Evolutionary conservation across 805 yeast species (phyloP).

Genomic region (Zygoascus biomembranicola): DNA sequence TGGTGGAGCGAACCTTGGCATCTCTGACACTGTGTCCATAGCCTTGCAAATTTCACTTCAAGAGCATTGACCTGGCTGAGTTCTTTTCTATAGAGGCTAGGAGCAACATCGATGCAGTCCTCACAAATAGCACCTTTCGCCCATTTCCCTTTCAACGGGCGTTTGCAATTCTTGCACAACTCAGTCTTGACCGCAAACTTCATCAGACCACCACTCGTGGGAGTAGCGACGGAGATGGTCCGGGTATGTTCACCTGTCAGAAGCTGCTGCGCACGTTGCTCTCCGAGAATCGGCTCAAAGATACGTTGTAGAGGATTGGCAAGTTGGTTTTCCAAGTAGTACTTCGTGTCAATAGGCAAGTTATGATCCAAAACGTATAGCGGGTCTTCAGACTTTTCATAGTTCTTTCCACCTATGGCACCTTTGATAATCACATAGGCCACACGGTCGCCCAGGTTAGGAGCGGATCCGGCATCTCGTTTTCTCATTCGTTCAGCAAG

Average conservation of each 20-base stretch:
- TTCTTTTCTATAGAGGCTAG: slow-evolving; percentile 73
- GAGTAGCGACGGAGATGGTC: slow-evolving; percentile 57
- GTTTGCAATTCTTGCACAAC: slow-evolving; percentile 79
- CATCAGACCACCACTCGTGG: slow-evolving; percentile 82
- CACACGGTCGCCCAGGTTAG: slow-evolving; percentile 94
- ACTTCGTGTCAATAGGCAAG: slow-evolving; percentile 87
- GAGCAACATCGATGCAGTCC: slow-evolving; percentile 65
- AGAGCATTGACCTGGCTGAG: slow-evolving; percentile 69
- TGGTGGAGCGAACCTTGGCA: slow-evolving; percentile 96
- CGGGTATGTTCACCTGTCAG: slow-evolving; percentile 79
- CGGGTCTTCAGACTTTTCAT: slow-evolving; percentile 97
- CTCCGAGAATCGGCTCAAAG: slow-evolving; percentile 92
- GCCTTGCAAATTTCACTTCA: slow-evolving; percentile 72
- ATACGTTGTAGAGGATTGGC: slow-evolving; percentile 89
- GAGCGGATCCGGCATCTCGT: slow-evolving; percentile 97
- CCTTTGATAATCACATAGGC: slow-evolving; percentile 89
- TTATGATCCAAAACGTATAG: slow-evolving; percentile 85
- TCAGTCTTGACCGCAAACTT: slow-evolving; percentile 84
- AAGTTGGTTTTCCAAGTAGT: slow-evolving; percentile 86
- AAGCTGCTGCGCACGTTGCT: slow-evolving; percentile 67
- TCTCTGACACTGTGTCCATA: slow-evolving; percentile 98
- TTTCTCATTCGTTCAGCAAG: slow-evolving; percentile 92
- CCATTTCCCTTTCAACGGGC: slow-evolving; percentile 50
- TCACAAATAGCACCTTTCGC: slow-evolving; percentile 72
- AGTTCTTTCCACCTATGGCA: slow-evolving; percentile 72